A percentile compares a stretch with the other conserved stretches of the same genome.
These are phyloP conservation scores for Exophiala spinifera DNA, from an alignment of 2,329 filamentous ascomycete species.

Conservation along the genomic window DNA sequence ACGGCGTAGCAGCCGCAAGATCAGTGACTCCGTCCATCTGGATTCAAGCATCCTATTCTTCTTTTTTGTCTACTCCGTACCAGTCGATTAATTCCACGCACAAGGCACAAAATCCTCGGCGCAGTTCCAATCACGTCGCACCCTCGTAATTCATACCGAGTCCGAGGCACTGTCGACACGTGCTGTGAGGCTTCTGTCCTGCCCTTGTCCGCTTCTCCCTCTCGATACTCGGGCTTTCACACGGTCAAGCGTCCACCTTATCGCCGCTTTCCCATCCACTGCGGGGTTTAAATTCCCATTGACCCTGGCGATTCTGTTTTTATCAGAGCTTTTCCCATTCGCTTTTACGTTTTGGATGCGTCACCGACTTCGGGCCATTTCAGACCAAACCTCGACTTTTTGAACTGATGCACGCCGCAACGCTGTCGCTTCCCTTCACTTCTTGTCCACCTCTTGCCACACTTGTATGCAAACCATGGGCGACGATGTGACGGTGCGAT, in stretches of 20 bases:
- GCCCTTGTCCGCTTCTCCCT: too few species aligned
- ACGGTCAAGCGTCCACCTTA: too few species aligned
- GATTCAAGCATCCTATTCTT: background rate
- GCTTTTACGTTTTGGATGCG: conserved; percentile 13
- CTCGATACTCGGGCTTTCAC: too few species aligned
- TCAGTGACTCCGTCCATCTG: background rate
- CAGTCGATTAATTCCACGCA: too few species aligned
- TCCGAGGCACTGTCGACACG: too few species aligned
- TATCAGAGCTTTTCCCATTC: background rate
- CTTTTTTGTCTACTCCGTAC: too few species aligned
- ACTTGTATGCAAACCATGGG: conserved; percentile 7
- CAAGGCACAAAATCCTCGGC: too few species aligned
- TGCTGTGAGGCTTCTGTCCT: too few species aligned
- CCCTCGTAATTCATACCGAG: too few species aligned
- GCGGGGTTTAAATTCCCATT: background rate
- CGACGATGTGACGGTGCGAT: conserved; percentile 15
- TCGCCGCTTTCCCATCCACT: too few species aligned
- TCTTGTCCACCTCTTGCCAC: conserved; percentile 5
- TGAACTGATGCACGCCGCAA: conserved; percentile 10
- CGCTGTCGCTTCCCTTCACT: background rate
- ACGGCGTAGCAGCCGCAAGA: background rate
- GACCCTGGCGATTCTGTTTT: background rate
- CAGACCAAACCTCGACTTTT: conserved; percentile 5
- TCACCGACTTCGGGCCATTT: conserved; percentile 13
- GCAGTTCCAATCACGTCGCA: too few species aligned